Conservation (phyloP, 2,329 filamentous ascomycete genomes). For the Fusarium clavum region DNA sequence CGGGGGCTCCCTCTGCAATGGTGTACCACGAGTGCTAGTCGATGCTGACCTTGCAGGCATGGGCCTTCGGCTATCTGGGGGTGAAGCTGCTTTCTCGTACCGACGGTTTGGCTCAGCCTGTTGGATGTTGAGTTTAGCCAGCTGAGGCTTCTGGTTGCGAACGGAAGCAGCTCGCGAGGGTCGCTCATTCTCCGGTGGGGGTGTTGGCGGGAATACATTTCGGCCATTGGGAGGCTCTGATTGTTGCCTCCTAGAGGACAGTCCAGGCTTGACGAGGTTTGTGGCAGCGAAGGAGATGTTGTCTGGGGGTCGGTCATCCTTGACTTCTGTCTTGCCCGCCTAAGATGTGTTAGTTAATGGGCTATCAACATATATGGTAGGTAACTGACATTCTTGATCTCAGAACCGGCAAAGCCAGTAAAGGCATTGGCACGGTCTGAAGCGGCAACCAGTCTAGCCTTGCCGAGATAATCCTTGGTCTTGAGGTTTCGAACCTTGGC, state of each 20-base stretch:
- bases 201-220: slow-evolving; percentile 96
- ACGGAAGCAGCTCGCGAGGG: slow-evolving; percentile 70
- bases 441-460: slow-evolving; percentile 91
- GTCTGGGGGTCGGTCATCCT: slow-evolving; percentile 85
- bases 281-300: slow-evolving; percentile 92
- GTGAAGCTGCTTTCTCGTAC: slow-evolving; percentile 67
- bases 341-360: slow-evolving; percentile 45
- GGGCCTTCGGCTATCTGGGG: slow-evolving; percentile 52
- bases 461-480: slow-evolving; percentile 96
- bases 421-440: slow-evolving; percentile 84
- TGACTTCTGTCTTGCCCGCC: slow-evolving; percentile 65
- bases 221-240: slow-evolving; percentile 84
- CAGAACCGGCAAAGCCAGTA: slow-evolving; percentile 82
- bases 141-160: slow-evolving; percentile 69
- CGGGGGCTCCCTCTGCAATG: slow-evolving; percentile 55
- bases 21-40: slow-evolving; percentile 54
- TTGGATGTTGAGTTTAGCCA: slow-evolving; percentile 72
- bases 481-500: slow-evolving; percentile 99
- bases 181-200: slow-evolving; percentile 89
- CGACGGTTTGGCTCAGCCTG: slow-evolving; percentile 61
- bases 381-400: slow-evolving; percentile 76
- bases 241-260: slow-evolving; percentile 84
- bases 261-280: slow-evolving; percentile 88
- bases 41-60: slow-evolving; percentile 57
- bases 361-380: slow-evolving; percentile 1